A percentile compares a stretch with the other conserved stretches of the same genome.
Evolutionary conservation across 164 flowering plant genomes (phyloP).

Genomic region (Kalanchoe fedtschenkoi): DNA sequence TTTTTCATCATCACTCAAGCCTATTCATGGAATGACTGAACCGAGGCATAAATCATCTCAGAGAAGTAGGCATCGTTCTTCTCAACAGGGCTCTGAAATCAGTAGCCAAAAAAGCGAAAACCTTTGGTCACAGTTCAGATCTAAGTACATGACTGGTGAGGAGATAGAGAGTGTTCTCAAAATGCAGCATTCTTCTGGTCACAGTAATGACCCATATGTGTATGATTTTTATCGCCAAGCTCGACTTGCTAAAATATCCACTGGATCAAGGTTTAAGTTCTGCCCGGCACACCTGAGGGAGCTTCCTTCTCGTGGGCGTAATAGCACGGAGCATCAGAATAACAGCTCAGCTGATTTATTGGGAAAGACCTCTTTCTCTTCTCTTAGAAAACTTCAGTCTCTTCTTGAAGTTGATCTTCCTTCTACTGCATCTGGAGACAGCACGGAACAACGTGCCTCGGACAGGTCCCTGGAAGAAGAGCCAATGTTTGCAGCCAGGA

Average conservation of each 20-base stretch:
- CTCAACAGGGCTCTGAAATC: slow-evolving; percentile 50
- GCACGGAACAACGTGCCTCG: slow-evolving; percentile 33
- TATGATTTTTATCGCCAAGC: slow-evolving; percentile 96
- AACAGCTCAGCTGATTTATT: slow-evolving; percentile 45
- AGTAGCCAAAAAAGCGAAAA: slow-evolving; percentile 49
- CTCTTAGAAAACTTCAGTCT: slow-evolving; percentile 78
- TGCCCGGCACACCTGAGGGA: slow-evolving; percentile 70
- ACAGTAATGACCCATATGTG: slow-evolving; percentile 74
- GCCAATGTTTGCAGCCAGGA: slow-evolving; percentile 92
- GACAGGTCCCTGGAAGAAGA: slow-evolving; percentile 88
- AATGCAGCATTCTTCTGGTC: slow-evolving; percentile 83
- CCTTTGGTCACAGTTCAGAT: slow-evolving; percentile 53
- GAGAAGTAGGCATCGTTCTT: slow-evolving; percentile 43
- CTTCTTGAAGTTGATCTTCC: slow-evolving; percentile 80
- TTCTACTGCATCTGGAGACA: slow-evolving; percentile 16
- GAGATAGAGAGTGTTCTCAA: slow-evolving; percentile 80
- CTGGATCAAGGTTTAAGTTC: slow-evolving; percentile 59
- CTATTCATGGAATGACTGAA: slow-evolving; percentile 40
- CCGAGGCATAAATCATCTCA: slow-evolving; percentile 48
- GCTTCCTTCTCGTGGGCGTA: slow-evolving; percentile 53
- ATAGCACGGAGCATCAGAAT: slow-evolving; percentile 30
- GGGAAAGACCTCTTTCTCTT: slow-evolving; percentile 64
- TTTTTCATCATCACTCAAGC: slow-evolving; percentile 27
- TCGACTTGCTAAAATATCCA: slow-evolving; percentile 54
- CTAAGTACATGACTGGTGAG: slow-evolving; percentile 79